Base-by-base conservation (phyloP, 176 grass and related monocot species). In the Tillandsia leiboldiana region DNA sequence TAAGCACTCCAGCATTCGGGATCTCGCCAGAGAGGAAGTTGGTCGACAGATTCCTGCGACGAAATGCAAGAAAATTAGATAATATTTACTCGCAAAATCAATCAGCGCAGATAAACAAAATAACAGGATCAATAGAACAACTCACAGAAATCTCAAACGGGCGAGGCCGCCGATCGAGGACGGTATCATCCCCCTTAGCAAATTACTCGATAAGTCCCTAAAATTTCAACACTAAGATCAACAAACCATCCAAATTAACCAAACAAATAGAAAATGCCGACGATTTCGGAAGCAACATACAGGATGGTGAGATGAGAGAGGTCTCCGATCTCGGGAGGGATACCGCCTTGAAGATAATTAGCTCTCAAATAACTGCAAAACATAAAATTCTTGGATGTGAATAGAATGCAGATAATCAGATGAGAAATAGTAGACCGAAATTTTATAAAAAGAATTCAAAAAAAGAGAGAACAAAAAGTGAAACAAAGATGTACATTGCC, bases 1-100 rank as follows among this genome's bases (percentile, higher is more conserved):
- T 87, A 2, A 99, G 94, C 63, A 99, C 78, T 59, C 94, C 94
- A 33, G 84, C 84, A 71, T 85, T 90, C 23, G 89, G 94, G 67
- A 93, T 93, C 71, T 90, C 87, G 9, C 94, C 90, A 2, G 89
- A 99, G 76, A 99, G 90, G 90, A 93, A 99, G 62, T 99, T 99
- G 52, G 86, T 90, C 6, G 89, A 97, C 54, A 97, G 56, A 53
- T 99, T 99, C 72, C 94, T 99, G 62, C 58, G 51, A 49, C 0
- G 58, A 49, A 12, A 75, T 2, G 33, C 33, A 42, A 52, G 23
- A 64, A 14, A 51, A 49, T 26, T 42, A 18, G 52, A 53, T 26
- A 26, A 72, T 14, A 26, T 1, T 73, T 50, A 63, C 2, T 12
- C 27, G 29, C 20, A 51, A 70, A 76, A 58, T 2, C 15, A 69